Percentiles rank a stretch among this genome's conserved stretches.
phyloP scores from a whole-genome alignment of 805 yeast genomes.

The Candida suzukii region DNA sequence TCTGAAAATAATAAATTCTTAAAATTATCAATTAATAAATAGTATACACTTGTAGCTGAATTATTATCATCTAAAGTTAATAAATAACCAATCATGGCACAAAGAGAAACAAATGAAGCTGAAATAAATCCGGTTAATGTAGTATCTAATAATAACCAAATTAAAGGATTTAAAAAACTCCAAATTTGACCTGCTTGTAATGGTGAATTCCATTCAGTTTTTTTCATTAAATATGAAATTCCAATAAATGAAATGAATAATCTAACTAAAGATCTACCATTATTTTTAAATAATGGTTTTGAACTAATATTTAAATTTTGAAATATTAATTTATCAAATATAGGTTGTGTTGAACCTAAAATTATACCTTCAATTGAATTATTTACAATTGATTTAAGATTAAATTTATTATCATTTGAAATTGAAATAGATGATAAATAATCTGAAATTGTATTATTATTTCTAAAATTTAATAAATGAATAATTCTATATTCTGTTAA shows the following conservation, averaged over 20 bases:
- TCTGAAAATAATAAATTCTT: background rate
- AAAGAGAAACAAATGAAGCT: slow-evolving; percentile 11
- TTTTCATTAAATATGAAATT: slow-evolving; percentile 61
- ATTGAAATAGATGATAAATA: background rate
- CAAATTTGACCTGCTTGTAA: slow-evolving; percentile 60
- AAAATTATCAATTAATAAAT: background rate
- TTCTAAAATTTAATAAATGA: background rate
- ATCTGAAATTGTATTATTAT: background rate
- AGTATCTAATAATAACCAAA: slow-evolving; percentile 43
- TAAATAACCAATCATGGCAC: slow-evolving; percentile 6
- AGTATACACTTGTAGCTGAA: background rate
- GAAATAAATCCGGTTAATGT: slow-evolving; percentile 13
- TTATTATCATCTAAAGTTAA: background rate
- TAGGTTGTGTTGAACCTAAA: slow-evolving; percentile 51
- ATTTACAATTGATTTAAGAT: slow-evolving; percentile 15
- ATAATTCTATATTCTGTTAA: slow-evolving; percentile 15
- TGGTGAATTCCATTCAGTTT: slow-evolving; percentile 60
- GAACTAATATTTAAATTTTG: slow-evolving; percentile 1
- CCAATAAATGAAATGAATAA: slow-evolving; percentile 60
- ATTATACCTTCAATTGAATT: slow-evolving; percentile 46
- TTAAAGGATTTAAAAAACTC: slow-evolving; percentile 53
- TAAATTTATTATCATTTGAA: background rate
- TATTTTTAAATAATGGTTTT: slow-evolving; percentile 1
- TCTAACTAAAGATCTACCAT: slow-evolving; percentile 22
- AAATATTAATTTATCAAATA: slow-evolving; percentile 20